A percentile compares a stretch with the other conserved stretches of the same genome.
Conservation (phyloP, 2,329 filamentous ascomycete genomes). For the Chaetomium sp. region DNA sequence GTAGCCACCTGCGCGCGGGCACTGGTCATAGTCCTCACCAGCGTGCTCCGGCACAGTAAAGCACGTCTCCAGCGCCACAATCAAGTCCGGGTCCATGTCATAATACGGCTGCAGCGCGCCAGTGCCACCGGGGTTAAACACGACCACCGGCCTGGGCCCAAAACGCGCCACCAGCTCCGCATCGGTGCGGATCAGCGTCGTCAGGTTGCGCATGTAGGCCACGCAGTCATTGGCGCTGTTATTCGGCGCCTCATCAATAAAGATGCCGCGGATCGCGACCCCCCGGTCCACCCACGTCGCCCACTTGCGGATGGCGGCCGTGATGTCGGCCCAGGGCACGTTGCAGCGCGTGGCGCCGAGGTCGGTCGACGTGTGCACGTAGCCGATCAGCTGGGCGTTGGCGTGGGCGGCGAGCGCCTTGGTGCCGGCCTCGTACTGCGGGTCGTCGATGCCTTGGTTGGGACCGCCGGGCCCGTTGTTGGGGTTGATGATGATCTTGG, state of each 20-base stretch:
- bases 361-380: slow-evolving; percentile 26
- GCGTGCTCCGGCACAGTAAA: slow-evolving; percentile 12
- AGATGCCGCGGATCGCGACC: slow-evolving; percentile 23
- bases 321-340: slow-evolving; percentile 10
- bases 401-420: slow-evolving; percentile 12
- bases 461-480: slow-evolving; percentile 23
- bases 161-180: background rate
- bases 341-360: slow-evolving; percentile 23
- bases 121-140: slow-evolving; percentile 24
- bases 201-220: slow-evolving; percentile 23
- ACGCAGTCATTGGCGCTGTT: slow-evolving; percentile 21
- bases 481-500: slow-evolving; percentile 26
- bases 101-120: slow-evolving; percentile 19
- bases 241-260: slow-evolving; percentile 26
- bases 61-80: slow-evolving; percentile 25
- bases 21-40: slow-evolving; percentile 17
- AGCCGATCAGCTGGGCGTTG: slow-evolving; percentile 24
- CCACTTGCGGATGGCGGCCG: slow-evolving; percentile 21
- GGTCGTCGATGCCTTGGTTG: slow-evolving; percentile 16
- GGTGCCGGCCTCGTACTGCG: slow-evolving; percentile 19
- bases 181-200: slow-evolving; percentile 22
- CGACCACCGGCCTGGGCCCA: slow-evolving; percentile 1
- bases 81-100: slow-evolving; percentile 16
- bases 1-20: background rate
- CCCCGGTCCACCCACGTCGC: slow-evolving; percentile 12